Percentiles rank a stretch among this genome's conserved stretches.
Conservation (phyloP, 768 basidiomycete genomes). For the Floccularia luteovirens region DNA sequence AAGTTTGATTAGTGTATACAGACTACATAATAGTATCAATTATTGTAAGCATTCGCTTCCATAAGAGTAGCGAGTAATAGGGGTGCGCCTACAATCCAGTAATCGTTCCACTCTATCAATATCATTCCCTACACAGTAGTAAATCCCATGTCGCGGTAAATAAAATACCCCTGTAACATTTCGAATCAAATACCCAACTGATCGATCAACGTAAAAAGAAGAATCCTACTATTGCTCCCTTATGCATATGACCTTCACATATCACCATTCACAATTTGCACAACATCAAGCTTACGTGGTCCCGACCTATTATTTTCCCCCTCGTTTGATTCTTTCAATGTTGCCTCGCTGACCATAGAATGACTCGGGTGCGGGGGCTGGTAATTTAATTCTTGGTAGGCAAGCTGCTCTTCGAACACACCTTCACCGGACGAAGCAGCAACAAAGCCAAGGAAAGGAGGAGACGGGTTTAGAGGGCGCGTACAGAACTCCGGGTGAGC, state of each 20-base stretch:
- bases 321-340: slow-evolving; percentile 28
- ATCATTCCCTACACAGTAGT: too few relatives aligned
- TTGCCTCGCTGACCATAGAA: slow-evolving; percentile 66
- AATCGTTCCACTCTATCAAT: too few relatives aligned
- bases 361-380: slow-evolving; percentile 70
- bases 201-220: too few relatives aligned
- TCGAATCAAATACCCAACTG: too few relatives aligned
- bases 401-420: slow-evolving; percentile 67
- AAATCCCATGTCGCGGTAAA: too few relatives aligned
- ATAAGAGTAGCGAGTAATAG: too few relatives aligned
- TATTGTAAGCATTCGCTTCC: too few relatives aligned
- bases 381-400: slow-evolving; percentile 52
- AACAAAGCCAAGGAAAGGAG: slow-evolving; percentile 94
- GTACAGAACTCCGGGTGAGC: slow-evolving; percentile 99
- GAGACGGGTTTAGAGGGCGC: slow-evolving; percentile 93
- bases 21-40: too few relatives aligned
- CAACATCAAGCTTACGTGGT: not conserved
- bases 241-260: not conserved
- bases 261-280: not conserved
- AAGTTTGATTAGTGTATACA: too few relatives aligned
- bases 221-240: too few relatives aligned
- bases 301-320: not conserved
- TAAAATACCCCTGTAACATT: too few relatives aligned
- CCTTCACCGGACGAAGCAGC: slow-evolving; percentile 55
- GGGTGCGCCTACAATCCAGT: too few relatives aligned